Base-by-base conservation (phyloP, 1,139 yeast genomes). In the Entelexis sorbosivorans region DNA sequence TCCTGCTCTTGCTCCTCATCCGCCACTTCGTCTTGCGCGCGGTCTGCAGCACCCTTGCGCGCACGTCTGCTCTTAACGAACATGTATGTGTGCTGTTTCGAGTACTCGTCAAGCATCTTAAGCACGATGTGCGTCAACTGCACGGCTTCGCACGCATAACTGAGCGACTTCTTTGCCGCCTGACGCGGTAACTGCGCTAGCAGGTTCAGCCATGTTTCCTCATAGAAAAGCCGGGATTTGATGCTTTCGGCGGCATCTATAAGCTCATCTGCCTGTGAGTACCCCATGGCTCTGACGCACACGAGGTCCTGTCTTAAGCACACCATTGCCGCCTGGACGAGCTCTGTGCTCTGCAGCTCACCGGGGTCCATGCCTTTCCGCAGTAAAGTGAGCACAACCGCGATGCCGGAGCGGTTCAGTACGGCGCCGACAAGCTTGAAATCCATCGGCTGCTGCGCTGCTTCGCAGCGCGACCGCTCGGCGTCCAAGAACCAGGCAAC, bases 401-500 rank as follows among this genome's bases (percentile, higher is more conserved):
- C 73, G 53, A 87, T 79, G 48, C 80, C 75, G 32, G 80, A 76
- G 55, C 81, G 86, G 56, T 80, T 76, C 42, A 89, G 68, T 0
- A 81, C 82, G 5, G 77, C 77, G 4, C 85, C 86, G 4, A 88
- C 76, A 2, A 81, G 74, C 0, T 82, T 81, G 62, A 73, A 81
- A 55, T 81, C 81, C 26, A 48, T 22, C 1, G 20, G 57, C 55
- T 7, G 51, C 53, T 10, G 39, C 42, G 1, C 38, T 24, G 45
- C 24, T 44, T 54, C 34, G 54, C 47, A 49, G 32, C 48, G 53
- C 36, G 50, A 17, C 3, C 58, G 52, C 48, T 65, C 71, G 2
- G 67, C 69, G 16, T 61, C 73, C 32, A 79, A 61, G 60, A 87
- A 83, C 96, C 96, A 91, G 0, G 88, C 73, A 10, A 76, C 69